Conservation (phyloP, 441 rosid genomes). For the Corymbia citriodora region DNA sequence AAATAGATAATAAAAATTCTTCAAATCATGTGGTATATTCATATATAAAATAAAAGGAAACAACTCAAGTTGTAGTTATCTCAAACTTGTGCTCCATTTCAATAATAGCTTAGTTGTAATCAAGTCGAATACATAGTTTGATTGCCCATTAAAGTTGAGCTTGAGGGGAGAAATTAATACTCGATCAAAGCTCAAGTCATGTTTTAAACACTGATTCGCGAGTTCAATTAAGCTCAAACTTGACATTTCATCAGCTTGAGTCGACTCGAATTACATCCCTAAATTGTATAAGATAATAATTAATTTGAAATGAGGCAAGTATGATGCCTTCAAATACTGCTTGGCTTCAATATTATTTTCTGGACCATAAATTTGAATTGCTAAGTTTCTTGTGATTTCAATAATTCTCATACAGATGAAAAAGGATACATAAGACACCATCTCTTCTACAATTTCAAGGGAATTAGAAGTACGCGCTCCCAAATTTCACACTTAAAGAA, state of each 20-base stretch:
- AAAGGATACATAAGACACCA: too few relatives aligned
- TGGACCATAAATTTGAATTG: not conserved
- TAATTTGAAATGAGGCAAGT: not conserved
- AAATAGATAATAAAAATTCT: too few relatives aligned
- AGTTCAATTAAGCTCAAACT: not conserved
- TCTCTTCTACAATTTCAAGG: not conserved
- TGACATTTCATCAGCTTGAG: rapidly evolving
- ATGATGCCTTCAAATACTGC: not conserved
- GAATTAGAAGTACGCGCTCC: not conserved
- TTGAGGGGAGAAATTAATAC: not conserved
- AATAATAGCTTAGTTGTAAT: not conserved
- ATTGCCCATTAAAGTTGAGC: not conserved
- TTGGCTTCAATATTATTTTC: not conserved
- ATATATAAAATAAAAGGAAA: not conserved
- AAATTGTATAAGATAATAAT: too few relatives aligned
- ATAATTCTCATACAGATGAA: not conserved
- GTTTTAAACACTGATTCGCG: not conserved
- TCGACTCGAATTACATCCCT: not conserved
- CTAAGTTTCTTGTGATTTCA: not conserved
- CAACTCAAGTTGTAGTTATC: not conserved
- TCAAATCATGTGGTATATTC: not conserved
- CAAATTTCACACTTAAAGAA: not conserved
- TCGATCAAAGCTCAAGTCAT: not conserved
- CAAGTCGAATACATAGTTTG: rapidly evolving
- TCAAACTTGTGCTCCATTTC: rapidly evolving